Base-by-base conservation (phyloP, 2,329 filamentous ascomycete species). In the Xenosphaeropsis pyriputrescens region DNA sequence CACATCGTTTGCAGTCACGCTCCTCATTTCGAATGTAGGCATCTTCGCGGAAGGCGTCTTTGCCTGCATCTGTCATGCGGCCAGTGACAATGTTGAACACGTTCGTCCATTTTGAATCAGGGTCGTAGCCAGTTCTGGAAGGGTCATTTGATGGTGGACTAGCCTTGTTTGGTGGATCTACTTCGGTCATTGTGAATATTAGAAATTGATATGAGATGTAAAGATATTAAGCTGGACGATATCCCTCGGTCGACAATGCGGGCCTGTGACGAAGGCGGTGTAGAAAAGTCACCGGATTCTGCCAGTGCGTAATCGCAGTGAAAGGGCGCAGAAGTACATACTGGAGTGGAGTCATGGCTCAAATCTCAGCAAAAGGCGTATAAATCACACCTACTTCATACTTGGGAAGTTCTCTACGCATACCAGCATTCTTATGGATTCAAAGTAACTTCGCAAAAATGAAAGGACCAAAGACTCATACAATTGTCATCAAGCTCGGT, bases 11-110 rank as follows among this genome's bases (percentile, higher is more conserved):
- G 67, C 83, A 88, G 68, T 95, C 86, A 19, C 68, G 64, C 43
- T 71, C 72, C 62, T 91, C 85, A 60, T 86, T 78, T 40, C 75
- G 68, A 39, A 70, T 65, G 64, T 93, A 86, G 45, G 77, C 75
- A 56, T 75, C 76, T 54, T 79, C 69, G 54, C 85, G 82, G 67
- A 85, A 95, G 61, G 82, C 72, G 53, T 80, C 73, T 45, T 70
- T 62, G 37, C 83, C 82, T 52, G 79, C 72, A 29, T 63, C 59
- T 14, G 75, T 79, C 62, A 91, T 77, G 50, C 70, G 66, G 39
- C 83, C 81, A 13, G 81, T 75, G 36, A 93, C 65, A 59, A 88
- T 81, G 50, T 74, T 74, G 69, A 93, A 95, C 65, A 86, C 81
- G 64, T 83, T 93, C 56, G 80, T 71, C 80, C 85, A 94, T 43